A percentile compares a stretch with the other conserved stretches of the same genome.
Evolutionary conservation across 441 rosid genomes (phyloP).

Genomic region (Euphorbia schlechtendalii): DNA sequence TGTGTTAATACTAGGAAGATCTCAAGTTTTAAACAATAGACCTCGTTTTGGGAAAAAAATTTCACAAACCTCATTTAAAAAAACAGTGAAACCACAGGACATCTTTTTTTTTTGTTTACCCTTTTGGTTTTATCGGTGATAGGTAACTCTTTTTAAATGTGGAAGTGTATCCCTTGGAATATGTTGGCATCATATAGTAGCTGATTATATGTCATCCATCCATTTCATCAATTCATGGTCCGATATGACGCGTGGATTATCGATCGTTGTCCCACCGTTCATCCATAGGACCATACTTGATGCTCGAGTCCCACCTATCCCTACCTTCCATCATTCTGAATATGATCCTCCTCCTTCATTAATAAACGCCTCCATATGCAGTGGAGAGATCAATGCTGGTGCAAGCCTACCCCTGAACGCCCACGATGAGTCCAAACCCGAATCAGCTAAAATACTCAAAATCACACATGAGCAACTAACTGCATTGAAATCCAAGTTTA

Average conservation of each 20-base stretch:
- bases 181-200: slow-evolving; percentile 7
- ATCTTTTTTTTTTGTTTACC: neutral
- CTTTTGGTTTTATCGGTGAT: neutral
- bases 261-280: neutral
- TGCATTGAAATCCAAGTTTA: neutral
- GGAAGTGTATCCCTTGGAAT: slow-evolving; percentile 18
- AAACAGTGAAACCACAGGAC: too few species aligned
- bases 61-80: neutral
- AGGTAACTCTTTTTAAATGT: slow-evolving; percentile 12
- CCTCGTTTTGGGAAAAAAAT: neutral
- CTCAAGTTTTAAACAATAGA: too few species aligned
- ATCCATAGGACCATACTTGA: neutral
- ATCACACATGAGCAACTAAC: slow-evolving; percentile 6
- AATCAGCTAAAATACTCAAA: neutral
- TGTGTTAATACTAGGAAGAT: too few species aligned
- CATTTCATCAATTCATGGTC: slow-evolving; percentile 19
- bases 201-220: slow-evolving; percentile 3
- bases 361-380: neutral
- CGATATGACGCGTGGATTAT: slow-evolving; percentile 8
- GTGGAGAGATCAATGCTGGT: too few species aligned
- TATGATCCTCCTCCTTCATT: neutral
- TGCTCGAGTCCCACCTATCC: slow-evolving; percentile 6
- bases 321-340: slow-evolving; percentile 12
- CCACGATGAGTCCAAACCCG: neutral
- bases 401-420: too few species aligned